Percentiles rank a stretch among this genome's conserved stretches.
Evolutionary conservation across 2,329 filamentous ascomycete genomes (phyloP).

Genomic region (Colletotrichum sp.): DNA sequence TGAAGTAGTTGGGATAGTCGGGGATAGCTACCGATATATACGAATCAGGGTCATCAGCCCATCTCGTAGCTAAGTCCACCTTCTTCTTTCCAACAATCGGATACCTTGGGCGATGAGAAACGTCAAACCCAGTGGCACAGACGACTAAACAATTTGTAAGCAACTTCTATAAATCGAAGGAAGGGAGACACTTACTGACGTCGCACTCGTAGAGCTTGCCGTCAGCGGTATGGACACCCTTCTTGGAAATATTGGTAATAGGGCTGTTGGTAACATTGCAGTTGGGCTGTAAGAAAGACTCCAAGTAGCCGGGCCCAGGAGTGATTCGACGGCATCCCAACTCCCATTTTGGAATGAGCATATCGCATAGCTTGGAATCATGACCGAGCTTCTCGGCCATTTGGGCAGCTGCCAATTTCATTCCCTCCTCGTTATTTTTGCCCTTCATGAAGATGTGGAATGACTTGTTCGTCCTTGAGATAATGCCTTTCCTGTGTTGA

Average conservation of each 20-base stretch:
- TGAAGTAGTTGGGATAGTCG: conserved; percentile 35
- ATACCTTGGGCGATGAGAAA: conserved; percentile 28
- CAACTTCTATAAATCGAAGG: neutral
- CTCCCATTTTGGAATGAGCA: conserved; percentile 24
- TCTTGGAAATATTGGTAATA: conserved; percentile 16
- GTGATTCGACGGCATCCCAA: conserved; percentile 25
- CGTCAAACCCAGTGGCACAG: conserved; percentile 25
- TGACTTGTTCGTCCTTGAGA: conserved; percentile 28
- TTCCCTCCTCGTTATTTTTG: conserved; percentile 33
- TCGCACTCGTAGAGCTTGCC: conserved; percentile 21
- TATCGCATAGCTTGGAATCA: conserved; percentile 43
- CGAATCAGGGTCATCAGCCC: conserved; percentile 39
- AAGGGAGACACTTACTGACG: conserved; percentile 12
- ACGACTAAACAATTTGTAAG: neutral
- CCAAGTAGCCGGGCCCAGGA: conserved; percentile 24
- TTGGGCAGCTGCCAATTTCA: conserved; percentile 45
- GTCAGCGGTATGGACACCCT: conserved; percentile 13
- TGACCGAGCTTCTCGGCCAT: conserved; percentile 46
- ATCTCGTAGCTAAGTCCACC: conserved; percentile 53
- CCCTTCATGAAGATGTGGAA: conserved; percentile 42
- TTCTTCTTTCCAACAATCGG: conserved; percentile 52
- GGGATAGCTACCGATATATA: conserved; percentile 33
- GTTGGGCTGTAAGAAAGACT: conserved; percentile 22
- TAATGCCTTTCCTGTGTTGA: conserved; percentile 46
- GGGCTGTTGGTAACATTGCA: conserved; percentile 22